Evolutionary conservation across 805 yeast species (phyloP).

Genomic region (Candida namnaoensis): DNA sequence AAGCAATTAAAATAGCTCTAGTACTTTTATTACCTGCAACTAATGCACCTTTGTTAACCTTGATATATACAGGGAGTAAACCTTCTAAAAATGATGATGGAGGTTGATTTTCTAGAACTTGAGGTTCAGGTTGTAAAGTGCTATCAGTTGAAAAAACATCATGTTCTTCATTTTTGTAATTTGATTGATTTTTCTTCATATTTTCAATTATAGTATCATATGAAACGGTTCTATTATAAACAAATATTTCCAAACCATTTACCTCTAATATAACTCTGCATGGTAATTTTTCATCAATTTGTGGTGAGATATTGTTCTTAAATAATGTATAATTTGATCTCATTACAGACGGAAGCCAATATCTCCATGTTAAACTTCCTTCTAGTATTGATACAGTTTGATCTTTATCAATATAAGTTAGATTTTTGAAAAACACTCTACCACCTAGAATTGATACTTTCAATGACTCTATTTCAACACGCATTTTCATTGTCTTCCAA

Average conservation of each 20-base stretch:
- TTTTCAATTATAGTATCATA: constrained; percentile 54
- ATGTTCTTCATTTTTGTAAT: constrained; percentile 6
- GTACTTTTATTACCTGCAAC: constrained; percentile 78
- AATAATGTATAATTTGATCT: constrained; percentile 11
- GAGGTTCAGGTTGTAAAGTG: constrained; percentile 2
- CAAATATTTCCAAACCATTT: constrained; percentile 76
- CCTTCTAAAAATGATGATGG: constrained; percentile 15
- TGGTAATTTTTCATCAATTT: constrained; percentile 38
- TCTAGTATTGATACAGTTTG: constrained; percentile 62
- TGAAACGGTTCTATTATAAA: constrained; percentile 73
- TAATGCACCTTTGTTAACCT: constrained; percentile 57
- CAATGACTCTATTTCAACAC: constrained; percentile 62
- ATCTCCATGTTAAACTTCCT: constrained; percentile 81
- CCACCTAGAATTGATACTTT: constrained; percentile 80
- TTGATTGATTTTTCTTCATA: constrained; percentile 13
- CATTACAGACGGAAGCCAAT: constrained; percentile 58
- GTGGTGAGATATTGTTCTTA: neutral
- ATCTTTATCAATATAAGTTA: constrained; percentile 66
- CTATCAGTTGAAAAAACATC: constrained; percentile 7
- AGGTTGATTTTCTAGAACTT: neutral
- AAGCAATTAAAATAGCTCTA: constrained; percentile 58
- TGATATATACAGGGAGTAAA: constrained; percentile 55
- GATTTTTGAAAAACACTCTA: constrained; percentile 65
- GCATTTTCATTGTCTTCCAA: constrained; percentile 56
- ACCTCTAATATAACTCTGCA: constrained; percentile 47